These are phyloP conservation scores for Stephania japonica DNA, from an alignment of 164 flowering plant species.

Conservation along the genomic window DNA sequence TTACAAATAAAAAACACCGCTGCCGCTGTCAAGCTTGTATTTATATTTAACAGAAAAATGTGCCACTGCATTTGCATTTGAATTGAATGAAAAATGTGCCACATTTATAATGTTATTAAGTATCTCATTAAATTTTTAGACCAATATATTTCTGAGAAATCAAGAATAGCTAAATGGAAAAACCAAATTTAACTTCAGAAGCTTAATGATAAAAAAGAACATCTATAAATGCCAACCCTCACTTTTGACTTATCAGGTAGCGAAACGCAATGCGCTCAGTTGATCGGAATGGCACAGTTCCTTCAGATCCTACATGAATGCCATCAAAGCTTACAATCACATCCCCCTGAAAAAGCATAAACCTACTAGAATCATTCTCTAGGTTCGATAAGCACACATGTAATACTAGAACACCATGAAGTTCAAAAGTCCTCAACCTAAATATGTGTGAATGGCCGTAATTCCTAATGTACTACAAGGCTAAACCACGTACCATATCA, in stretches of 20 bases:
- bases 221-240: constrained; percentile 16
- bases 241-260: constrained; percentile 96
- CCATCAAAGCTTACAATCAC: constrained; percentile 93
- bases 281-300: constrained; percentile 94
- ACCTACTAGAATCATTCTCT: constrained; percentile 8
- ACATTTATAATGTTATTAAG: background rate
- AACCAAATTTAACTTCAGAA: background rate
- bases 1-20: too few species aligned
- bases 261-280: constrained; percentile 96
- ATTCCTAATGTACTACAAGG: background rate
- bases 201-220: background rate
- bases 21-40: background rate
- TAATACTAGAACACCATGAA: background rate
- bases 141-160: background rate
- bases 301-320: constrained; percentile 82
- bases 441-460: background rate
- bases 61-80: background rate
- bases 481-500: background rate
- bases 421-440: background rate
- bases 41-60: background rate
- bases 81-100: background rate
- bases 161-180: background rate
- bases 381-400: background rate
- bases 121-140: background rate
- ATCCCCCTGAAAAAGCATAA: constrained; percentile 68